Conservation (phyloP, 345 rosid species). For the Streptanthus diversifolius region DNA sequence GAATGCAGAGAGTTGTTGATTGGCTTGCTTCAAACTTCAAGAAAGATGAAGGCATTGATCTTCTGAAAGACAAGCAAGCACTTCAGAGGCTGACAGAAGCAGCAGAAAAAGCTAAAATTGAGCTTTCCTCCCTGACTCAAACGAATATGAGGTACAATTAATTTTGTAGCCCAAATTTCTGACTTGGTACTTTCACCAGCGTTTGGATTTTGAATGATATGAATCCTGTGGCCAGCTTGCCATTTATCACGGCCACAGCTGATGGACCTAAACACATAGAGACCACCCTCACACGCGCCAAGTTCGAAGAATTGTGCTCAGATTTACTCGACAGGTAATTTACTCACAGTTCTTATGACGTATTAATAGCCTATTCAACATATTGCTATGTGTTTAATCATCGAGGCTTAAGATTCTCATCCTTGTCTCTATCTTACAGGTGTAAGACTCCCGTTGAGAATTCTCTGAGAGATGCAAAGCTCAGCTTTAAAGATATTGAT, state of each 20-base stretch:
- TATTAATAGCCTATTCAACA: not conserved
- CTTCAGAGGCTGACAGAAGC: conserved; percentile 94
- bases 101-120: conserved; percentile 97
- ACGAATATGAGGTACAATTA: conserved; percentile 64
- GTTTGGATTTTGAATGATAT: not conserved
- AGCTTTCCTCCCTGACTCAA: conserved; percentile 88
- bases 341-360: not conserved
- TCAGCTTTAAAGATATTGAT: conserved; percentile 77
- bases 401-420: not conserved
- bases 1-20: conserved; percentile 82
- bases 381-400: not conserved
- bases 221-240: conserved; percentile 52
- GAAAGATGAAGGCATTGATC: conserved; percentile 92
- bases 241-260: conserved; percentile 96
- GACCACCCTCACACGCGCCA: conserved; percentile 82
- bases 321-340: conserved; percentile 83
- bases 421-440: conserved; percentile 34
- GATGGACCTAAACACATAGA: conserved; percentile 99
- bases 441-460: conserved; percentile 84
- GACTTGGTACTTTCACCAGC: not conserved
- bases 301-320: conserved; percentile 89
- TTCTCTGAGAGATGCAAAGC: conserved; percentile 84
- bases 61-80: conserved; percentile 95
- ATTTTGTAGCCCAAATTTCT: not conserved
- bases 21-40: conserved; percentile 83